Conservation (phyloP, 208 protist genomes). For the Trypanosoma vivax region DNA sequence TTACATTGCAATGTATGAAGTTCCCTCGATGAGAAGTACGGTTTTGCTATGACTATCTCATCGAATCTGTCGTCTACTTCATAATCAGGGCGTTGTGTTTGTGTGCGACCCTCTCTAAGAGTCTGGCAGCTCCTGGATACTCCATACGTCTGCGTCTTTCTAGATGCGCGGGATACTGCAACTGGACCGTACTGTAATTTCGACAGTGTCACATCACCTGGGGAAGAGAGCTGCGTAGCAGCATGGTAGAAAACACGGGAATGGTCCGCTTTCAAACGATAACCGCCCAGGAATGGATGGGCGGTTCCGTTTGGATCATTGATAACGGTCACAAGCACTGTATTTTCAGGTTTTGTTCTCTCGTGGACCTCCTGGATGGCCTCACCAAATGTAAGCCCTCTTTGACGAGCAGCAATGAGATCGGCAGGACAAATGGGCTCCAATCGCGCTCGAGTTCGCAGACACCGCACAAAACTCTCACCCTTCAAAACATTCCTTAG, state of each 20-base stretch:
- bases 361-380: constrained; percentile 40
- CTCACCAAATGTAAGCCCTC: constrained; percentile 61
- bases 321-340: constrained; percentile 29
- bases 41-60: constrained; percentile 60
- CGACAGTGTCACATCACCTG: constrained; percentile 21
- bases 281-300: constrained; percentile 92
- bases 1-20: constrained; percentile 55
- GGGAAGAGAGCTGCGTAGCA: constrained; percentile 81
- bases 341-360: constrained; percentile 2
- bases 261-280: constrained; percentile 65
- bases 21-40: constrained; percentile 83
- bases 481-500: constrained; percentile 28
- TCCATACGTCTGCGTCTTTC: constrained; percentile 91
- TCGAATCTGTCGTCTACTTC: constrained; percentile 57
- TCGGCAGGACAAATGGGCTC: constrained; percentile 32
- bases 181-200: constrained; percentile 63
- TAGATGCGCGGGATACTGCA: constrained; percentile 34
- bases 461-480: constrained; percentile 45
- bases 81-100: constrained; percentile 78
- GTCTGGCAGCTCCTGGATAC: constrained; percentile 87
- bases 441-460: constrained; percentile 37
- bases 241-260: constrained; percentile 85
- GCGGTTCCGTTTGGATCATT: constrained; percentile 21
- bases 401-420: constrained; percentile 44
- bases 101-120: constrained; percentile 84